Percentiles rank a stretch among this genome's conserved stretches.
phyloP scores from a whole-genome alignment of 2,329 filamentous ascomycete species.

The Golovinomyces cichoracearum region DNA sequence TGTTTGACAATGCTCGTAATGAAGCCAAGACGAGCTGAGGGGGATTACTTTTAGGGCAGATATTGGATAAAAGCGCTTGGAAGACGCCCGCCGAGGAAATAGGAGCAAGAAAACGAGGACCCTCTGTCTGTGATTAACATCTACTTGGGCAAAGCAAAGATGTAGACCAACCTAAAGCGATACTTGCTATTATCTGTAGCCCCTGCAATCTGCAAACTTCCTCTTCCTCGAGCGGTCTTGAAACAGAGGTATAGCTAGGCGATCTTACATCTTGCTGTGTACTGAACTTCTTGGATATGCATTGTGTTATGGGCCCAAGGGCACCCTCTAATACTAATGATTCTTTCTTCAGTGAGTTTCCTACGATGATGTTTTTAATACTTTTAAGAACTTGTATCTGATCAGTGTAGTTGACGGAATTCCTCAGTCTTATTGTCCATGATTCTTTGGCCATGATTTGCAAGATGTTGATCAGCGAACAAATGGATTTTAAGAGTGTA shows the following conservation, averaged over 20 bases:
- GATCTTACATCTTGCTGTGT: slow-evolving; percentile 21
- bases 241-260: slow-evolving; percentile 20
- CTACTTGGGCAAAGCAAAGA: neutral
- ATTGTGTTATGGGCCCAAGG: slow-evolving; percentile 31
- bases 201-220: slow-evolving; percentile 49
- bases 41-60: slow-evolving; percentile 39
- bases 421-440: slow-evolving; percentile 30
- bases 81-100: slow-evolving; percentile 42
- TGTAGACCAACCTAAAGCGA: slow-evolving; percentile 44
- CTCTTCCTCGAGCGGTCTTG: slow-evolving; percentile 26
- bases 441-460: slow-evolving; percentile 17
- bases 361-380: slow-evolving; percentile 74
- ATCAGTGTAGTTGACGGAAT: slow-evolving; percentile 25
- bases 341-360: slow-evolving; percentile 69
- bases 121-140: slow-evolving; percentile 37
- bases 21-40: slow-evolving; percentile 44
- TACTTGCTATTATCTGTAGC: slow-evolving; percentile 59
- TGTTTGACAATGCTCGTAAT: slow-evolving; percentile 45
- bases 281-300: slow-evolving; percentile 20
- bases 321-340: slow-evolving; percentile 46
- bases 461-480: neutral
- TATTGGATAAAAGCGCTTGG: slow-evolving; percentile 40
- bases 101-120: slow-evolving; percentile 50
- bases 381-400: slow-evolving; percentile 36
- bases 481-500: too few species aligned